These are phyloP conservation scores for Cyclospora cayetanensis DNA, from an alignment of 169 alveolate species.

Conservation along the genomic window DNA sequence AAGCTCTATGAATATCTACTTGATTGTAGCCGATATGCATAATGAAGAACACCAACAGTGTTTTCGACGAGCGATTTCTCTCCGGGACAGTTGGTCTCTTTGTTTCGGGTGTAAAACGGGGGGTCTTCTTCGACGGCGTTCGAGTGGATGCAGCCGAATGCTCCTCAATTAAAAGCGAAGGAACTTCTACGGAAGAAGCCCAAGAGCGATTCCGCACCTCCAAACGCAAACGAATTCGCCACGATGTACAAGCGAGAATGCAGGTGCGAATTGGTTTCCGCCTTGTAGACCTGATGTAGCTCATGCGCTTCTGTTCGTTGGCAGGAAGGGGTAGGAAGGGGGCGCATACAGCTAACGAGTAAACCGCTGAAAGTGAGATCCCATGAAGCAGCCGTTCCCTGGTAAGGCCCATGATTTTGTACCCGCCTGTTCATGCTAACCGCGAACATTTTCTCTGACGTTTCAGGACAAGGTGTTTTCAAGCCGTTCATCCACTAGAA, in stretches of 20 bases:
- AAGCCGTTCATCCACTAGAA: constrained; percentile 34
- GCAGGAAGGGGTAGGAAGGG: not conserved
- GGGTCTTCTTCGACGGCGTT: constrained; percentile 76
- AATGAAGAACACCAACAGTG: constrained; percentile 7
- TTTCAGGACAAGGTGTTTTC: constrained; percentile 1
- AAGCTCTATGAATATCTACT: not conserved
- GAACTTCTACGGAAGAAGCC: constrained; percentile 34
- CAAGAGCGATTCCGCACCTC: not conserved
- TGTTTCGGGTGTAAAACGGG: constrained; percentile 76
- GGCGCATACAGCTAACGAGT: not conserved
- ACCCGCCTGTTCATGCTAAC: no score
- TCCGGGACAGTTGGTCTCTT: constrained; percentile 79
- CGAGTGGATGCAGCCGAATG: constrained; percentile 75
- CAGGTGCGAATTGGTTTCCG: not conserved
- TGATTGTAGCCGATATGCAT: not conserved
- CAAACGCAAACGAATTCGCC: not conserved
- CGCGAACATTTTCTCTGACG: no score
- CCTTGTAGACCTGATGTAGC: not conserved
- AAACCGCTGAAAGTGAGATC: not conserved
- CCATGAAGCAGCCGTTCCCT: not conserved
- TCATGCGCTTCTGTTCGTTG: not conserved
- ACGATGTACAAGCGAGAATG: not conserved
- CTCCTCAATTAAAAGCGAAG: constrained; percentile 62
- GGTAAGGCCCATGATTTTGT: not conserved
- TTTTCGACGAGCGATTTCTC: constrained; percentile 75